These are phyloP conservation scores for Boletellus ananas DNA, from an alignment of 768 basidiomycete species.

Conservation along the genomic window DNA sequence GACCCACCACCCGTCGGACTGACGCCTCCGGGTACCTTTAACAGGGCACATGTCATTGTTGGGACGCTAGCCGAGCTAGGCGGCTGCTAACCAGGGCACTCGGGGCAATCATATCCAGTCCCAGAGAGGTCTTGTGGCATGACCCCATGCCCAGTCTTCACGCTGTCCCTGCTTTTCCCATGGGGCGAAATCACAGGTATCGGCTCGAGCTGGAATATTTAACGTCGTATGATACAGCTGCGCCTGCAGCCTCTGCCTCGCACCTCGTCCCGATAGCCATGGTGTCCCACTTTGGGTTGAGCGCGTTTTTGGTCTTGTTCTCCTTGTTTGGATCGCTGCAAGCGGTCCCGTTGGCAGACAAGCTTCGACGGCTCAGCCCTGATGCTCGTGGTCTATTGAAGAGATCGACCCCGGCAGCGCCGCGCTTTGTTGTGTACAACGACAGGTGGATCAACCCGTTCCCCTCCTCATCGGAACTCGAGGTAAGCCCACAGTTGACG, in stretches of 20 bases:
- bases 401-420: constrained; percentile 37
- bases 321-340: constrained; percentile 6
- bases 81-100: background rate
- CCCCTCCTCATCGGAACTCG: constrained; percentile 42
- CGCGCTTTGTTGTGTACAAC: constrained; percentile 44
- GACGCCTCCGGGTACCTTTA: constrained; percentile 2
- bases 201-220: constrained; percentile 13
- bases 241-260: background rate
- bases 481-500: constrained; percentile 26
- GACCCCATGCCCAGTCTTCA: background rate
- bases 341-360: constrained; percentile 22
- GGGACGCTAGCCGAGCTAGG: too few relatives aligned
- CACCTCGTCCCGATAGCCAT: constrained; percentile 3
- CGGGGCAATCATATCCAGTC: background rate
- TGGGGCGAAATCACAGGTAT: background rate
- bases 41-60: background rate
- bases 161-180: constrained; percentile 5
- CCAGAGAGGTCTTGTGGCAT: background rate
- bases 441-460: constrained; percentile 41
- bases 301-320: background rate
- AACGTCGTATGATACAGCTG: constrained; percentile 1
- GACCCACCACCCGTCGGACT: background rate
- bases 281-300: constrained; percentile 8
- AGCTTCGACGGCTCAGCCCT: constrained; percentile 19
- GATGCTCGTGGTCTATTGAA: constrained; percentile 19